phyloP scores from a whole-genome alignment of 2,329 filamentous ascomycete species.

The Plectosphaerella cucumerina region DNA sequence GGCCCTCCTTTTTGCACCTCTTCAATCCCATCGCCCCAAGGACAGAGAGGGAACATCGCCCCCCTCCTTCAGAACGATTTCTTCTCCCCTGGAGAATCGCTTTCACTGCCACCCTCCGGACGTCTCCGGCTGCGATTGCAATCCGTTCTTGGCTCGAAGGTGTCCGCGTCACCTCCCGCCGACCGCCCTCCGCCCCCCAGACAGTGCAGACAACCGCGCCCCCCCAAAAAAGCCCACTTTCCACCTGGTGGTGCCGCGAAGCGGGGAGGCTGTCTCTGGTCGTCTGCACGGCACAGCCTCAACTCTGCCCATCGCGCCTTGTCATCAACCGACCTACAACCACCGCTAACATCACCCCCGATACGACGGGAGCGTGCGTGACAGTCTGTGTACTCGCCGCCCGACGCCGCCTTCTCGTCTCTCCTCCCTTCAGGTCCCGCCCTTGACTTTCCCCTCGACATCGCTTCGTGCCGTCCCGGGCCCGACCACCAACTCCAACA shows the following conservation, averaged over 20 bases:
- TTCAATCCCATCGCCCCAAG: no score
- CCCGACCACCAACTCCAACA: slow-evolving; percentile 3
- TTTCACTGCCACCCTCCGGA: neutral
- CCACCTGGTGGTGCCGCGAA: slow-evolving; percentile 4
- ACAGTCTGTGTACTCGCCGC: neutral
- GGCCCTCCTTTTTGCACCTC: no score
- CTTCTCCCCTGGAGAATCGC: neutral
- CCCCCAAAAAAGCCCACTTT: slow-evolving; percentile 13
- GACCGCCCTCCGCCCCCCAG: no score
- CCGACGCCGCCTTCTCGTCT: neutral
- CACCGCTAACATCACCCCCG: neutral
- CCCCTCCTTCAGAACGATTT: no score
- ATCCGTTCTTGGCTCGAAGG: neutral
- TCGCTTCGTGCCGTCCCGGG: neutral
- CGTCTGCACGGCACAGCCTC: slow-evolving; percentile 14
- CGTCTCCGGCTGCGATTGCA: neutral
- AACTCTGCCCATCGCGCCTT: slow-evolving; percentile 11
- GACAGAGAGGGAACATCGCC: no score
- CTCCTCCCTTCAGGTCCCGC: slow-evolving; percentile 4
- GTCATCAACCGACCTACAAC: slow-evolving; percentile 10
- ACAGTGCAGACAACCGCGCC: neutral
- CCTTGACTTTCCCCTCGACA: slow-evolving; percentile 1
- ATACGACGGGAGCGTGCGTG: neutral
- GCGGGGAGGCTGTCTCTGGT: slow-evolving; percentile 10
- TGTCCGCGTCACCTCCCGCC: neutral